phyloP scores from a whole-genome alignment of 2,329 filamentous ascomycete species.

The Myriosclerotinia scirpicola region DNA sequence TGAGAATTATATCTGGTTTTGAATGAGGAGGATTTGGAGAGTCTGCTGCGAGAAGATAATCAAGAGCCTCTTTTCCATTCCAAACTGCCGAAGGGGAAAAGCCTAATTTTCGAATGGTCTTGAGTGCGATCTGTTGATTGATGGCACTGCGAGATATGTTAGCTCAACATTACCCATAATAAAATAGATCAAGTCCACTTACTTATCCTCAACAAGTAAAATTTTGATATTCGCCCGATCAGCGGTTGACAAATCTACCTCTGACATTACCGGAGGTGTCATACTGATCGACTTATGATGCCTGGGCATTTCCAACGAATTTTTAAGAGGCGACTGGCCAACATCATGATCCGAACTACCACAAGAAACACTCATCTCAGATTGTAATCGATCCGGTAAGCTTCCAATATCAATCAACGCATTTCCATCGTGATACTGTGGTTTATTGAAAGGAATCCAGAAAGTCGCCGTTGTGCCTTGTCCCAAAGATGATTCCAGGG shows the following conservation, averaged over 20 bases:
- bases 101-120: conserved; percentile 70
- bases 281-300: conserved; percentile 30
- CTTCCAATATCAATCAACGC: conserved; percentile 60
- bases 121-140: conserved; percentile 75
- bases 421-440: conserved; percentile 51
- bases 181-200: conserved; percentile 42
- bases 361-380: conserved; percentile 63
- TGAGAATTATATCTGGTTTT: conserved; percentile 70
- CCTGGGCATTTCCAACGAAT: conserved; percentile 26
- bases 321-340: conserved; percentile 46
- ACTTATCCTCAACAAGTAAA: conserved; percentile 82
- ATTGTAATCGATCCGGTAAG: conserved; percentile 66
- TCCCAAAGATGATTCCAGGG: conserved; percentile 64
- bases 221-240: conserved; percentile 66
- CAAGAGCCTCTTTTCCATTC: conserved; percentile 77
- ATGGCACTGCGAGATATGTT: conserved; percentile 48
- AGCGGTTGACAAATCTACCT: conserved; percentile 51
- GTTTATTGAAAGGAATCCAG: conserved; percentile 74
- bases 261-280: conserved; percentile 41
- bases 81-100: conserved; percentile 70
- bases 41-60: conserved; percentile 63
- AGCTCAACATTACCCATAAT: conserved; percentile 1
- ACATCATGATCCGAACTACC: conserved; percentile 63
- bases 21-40: conserved; percentile 33
- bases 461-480: conserved; percentile 73